Evolutionary conservation across 768 basidiomycete species (phyloP), one percentile per base, ranked within the genome.

Genomic region (Rhizopogon rudus): DNA sequence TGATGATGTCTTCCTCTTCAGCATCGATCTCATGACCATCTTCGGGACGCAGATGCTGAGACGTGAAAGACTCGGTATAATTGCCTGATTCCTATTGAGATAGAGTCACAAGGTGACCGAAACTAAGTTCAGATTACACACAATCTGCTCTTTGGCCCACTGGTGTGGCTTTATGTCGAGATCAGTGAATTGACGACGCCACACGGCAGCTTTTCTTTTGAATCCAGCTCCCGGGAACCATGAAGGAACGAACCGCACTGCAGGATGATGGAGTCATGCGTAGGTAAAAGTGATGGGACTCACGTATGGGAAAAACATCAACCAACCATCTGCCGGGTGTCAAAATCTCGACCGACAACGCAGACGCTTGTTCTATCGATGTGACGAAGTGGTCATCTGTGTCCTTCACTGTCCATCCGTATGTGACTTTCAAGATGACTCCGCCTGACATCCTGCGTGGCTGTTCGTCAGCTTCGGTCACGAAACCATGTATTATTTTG

Each of bases 191-290:
- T 49, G 46, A 35, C 31, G 31, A 35, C 37, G 37, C 88, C 87
- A 89, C 10, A 57, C 63, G 12, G 56, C 70, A 0, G 60, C 60
- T 31, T 6, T 58, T 28, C 39, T 54, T 51, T 77, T 68, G 61
- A 78, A 79, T 2, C 70, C 68, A 2, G 76, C 74, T 1, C 76
- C 75, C 40, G 77, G 78, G 8, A 77, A 60, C 77, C 78, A 80
- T 51, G 68, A 71, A 67, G 78, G 77, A 9, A 80, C 61, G 53
- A 77, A 64, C 63, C 75, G 78, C 49, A 80, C 77, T 76, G 57
- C 31, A 31, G 31, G 31, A 31, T 6, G 31, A 31, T 9, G 31
- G 31, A 2, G 7, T 31, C 31, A 9, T 31, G 31, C 31, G 8
- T 6, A 31, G 31, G 31, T 31, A 31, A 9, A 9, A 31, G 31